Evolutionary conservation across 768 basidiomycete species (phyloP).

Genomic region (Russula griseocarnosa): DNA sequence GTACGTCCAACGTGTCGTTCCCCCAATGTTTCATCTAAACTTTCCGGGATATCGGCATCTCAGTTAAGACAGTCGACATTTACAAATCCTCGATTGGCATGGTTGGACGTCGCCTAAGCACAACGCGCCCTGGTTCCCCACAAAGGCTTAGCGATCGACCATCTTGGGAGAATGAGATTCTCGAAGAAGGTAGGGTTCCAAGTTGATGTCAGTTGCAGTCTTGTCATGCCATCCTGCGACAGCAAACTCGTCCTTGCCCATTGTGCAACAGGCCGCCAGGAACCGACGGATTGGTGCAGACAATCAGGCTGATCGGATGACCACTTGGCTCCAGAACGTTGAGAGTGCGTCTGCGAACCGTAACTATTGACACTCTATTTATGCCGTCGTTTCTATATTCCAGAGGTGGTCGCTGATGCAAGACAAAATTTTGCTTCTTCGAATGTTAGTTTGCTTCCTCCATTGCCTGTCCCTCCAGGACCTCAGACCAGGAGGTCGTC

Average conservation of each 20-base stretch:
- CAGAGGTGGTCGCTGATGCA: conserved; percentile 81
- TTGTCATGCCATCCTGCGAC: conserved; percentile 1
- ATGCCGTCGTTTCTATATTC: background rate
- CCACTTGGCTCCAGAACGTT: conserved; percentile 76
- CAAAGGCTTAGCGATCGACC: conserved; percentile 33
- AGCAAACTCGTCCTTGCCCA: conserved; percentile 52
- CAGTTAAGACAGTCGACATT: conserved; percentile 64
- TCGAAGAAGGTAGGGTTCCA: conserved; percentile 41
- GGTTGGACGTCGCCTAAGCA: conserved; percentile 17
- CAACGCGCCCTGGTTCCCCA: conserved; percentile 23
- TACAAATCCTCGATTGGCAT: conserved; percentile 54
- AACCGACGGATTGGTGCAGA: conserved; percentile 54
- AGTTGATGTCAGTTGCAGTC: background rate
- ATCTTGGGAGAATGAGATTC: conserved; percentile 48
- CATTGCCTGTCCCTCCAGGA: conserved; percentile 53
- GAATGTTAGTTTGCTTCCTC: conserved; percentile 47
- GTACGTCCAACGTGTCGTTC: conserved; percentile 38
- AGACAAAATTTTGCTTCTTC: conserved; percentile 64
- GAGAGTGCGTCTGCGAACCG: conserved; percentile 55
- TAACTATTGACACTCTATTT: background rate
- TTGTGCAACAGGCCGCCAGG: conserved; percentile 49
- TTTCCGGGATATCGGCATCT: background rate
- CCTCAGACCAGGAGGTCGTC: conserved; percentile 34
- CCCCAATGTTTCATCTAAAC: background rate
- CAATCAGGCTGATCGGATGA: conserved; percentile 61